A percentile compares a stretch with the other conserved stretches of the same genome.
These are phyloP conservation scores for Microcera coccophila DNA, from an alignment of 2,329 filamentous ascomycete genomes.

Conservation along the genomic window DNA sequence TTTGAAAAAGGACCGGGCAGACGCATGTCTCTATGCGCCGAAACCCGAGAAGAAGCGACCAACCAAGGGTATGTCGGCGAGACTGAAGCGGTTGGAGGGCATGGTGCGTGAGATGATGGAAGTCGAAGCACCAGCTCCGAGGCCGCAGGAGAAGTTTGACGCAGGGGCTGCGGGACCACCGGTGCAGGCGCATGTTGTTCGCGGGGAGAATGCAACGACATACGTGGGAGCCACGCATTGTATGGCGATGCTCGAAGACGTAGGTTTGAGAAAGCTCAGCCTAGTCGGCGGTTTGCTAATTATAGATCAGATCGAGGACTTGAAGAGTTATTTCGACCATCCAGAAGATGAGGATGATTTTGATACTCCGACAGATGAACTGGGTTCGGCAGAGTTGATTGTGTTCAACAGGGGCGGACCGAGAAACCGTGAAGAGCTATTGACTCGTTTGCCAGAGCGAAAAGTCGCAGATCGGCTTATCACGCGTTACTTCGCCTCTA, in stretches of 20 bases:
- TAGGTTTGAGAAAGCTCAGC: constrained; percentile 28
- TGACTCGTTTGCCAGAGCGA: constrained; percentile 46
- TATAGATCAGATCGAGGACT: constrained; percentile 51
- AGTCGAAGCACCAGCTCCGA: constrained; percentile 26
- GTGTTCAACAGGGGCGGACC: constrained; percentile 39
- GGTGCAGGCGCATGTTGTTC: constrained; percentile 41
- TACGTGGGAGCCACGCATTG: constrained; percentile 59
- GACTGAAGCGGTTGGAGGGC: constrained; percentile 52
- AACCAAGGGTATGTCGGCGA: constrained; percentile 49
- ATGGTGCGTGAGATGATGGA: constrained; percentile 57
- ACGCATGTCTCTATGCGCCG: constrained; percentile 48
- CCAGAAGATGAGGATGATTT: constrained; percentile 36
- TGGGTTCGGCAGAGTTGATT: constrained; percentile 40
- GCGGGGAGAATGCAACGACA: constrained; percentile 40
- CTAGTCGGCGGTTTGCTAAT: constrained; percentile 9
- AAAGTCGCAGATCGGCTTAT: constrained; percentile 47
- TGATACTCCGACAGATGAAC: constrained; percentile 31
- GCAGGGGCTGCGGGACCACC: constrained; percentile 19
- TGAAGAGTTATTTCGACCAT: constrained; percentile 56
- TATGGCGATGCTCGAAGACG: constrained; percentile 58
- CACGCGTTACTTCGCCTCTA: constrained; percentile 51
- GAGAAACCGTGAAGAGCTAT: constrained; percentile 42
- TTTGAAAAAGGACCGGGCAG: constrained; percentile 44
- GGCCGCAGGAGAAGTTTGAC: constrained; percentile 4
- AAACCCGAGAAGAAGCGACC: constrained; percentile 39